These are phyloP conservation scores for Taphrina betulina DNA, from an alignment of 1,139 yeast species.

Conservation along the genomic window DNA sequence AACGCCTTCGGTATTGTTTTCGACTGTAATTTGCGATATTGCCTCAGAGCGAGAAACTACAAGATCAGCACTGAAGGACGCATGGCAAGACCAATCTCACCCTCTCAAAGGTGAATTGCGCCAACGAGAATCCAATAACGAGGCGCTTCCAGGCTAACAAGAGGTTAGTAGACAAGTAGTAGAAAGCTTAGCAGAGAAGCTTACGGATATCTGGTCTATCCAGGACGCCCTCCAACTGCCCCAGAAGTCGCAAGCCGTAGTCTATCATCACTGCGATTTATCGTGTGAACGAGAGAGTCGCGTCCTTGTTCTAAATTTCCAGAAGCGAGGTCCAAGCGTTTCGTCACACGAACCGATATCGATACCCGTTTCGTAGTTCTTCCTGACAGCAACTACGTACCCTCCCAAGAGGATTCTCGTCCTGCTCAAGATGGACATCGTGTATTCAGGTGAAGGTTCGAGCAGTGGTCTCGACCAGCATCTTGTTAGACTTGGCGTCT, in stretches of 20 bases:
- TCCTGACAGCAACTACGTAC: too few species aligned
- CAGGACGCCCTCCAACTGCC: conserved; percentile 6
- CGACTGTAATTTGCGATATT: conserved; percentile 63
- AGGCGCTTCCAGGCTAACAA: conserved; percentile 29
- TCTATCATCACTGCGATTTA: background rate
- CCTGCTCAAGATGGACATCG: too few species aligned
- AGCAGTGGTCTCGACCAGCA: too few species aligned
- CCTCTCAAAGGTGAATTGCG: conserved; percentile 24
- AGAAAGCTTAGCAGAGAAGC: too few species aligned
- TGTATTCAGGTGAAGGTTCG: too few species aligned
- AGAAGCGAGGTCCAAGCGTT: too few species aligned
- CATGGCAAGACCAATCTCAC: background rate
- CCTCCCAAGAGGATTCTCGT: too few species aligned
- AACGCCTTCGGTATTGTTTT: conserved; percentile 63
- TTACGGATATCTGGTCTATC: conserved; percentile 13
- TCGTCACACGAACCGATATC: too few species aligned
- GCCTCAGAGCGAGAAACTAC: conserved; percentile 66
- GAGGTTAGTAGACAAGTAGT: too few species aligned
- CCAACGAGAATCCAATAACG: conserved; percentile 27
- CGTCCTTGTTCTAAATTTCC: too few species aligned
- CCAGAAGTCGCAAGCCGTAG: conserved; percentile 1
- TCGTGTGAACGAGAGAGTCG: background rate
- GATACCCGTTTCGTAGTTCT: too few species aligned
- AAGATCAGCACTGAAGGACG: background rate
- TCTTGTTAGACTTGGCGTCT: too few species aligned